Conservation (phyloP, 2,329 filamentous ascomycete species). For the Xylaria sp. region DNA sequence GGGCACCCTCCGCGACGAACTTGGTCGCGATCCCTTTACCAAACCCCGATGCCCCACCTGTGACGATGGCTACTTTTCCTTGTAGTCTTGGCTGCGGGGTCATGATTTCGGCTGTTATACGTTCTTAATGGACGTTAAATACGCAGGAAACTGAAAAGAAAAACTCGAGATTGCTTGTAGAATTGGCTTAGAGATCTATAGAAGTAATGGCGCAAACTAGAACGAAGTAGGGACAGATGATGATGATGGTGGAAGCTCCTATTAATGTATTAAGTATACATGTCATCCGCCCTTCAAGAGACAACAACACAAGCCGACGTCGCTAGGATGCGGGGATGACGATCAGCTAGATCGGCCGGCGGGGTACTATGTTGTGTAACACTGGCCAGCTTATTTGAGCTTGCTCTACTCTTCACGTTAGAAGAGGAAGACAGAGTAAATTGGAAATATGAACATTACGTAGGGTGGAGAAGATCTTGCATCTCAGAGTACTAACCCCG, state of each 20-base stretch:
- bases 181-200: neutral
- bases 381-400: neutral
- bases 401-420: too few species aligned
- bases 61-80: constrained; percentile 57
- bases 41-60: constrained; percentile 70
- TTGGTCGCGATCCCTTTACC: constrained; percentile 69
- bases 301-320: neutral
- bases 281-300: neutral
- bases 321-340: neutral
- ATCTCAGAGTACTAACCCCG: too few species aligned
- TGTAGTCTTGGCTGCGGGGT: constrained; percentile 49
- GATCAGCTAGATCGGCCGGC: neutral
- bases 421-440: too few species aligned
- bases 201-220: neutral
- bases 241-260: neutral
- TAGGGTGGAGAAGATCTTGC: too few species aligned
- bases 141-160: neutral
- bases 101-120: constrained; percentile 23
- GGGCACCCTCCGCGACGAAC: constrained; percentile 68
- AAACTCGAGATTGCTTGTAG: neutral
- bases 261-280: neutral
- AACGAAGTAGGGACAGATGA: neutral
- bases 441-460: too few species aligned
- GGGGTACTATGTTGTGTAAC: neutral
- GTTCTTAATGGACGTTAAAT: neutral